Evolutionary conservation across 495 filamentous ascomycete species (phyloP), one percentile per base, ranked within the genome.

Genomic region (Aspergillus kassunensis): DNA sequence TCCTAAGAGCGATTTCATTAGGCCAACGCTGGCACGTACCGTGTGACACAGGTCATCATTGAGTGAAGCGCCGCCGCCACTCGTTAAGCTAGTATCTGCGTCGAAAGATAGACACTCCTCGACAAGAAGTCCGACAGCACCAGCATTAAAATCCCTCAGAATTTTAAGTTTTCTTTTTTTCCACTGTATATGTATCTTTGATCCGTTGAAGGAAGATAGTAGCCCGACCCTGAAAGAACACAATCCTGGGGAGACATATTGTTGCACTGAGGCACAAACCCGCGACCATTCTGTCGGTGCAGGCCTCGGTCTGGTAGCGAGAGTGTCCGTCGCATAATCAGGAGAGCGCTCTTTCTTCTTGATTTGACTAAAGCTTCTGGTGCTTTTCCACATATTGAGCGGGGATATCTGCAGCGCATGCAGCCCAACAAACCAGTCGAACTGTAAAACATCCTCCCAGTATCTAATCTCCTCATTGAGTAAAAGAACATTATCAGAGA

Each of bases 351-450:
- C 70, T 80, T 34, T 24, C 20, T 20, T 19, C 7, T 40, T 15
- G n/a, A 25, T 9, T 12, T 15, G 35, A n/a, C 23, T 16, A 23
- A 4, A 76, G 64, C 80, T 81, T 89, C 5, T 42, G 2, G 51
- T 36, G 12, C 10, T 52, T 19, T 67, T 63, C 80, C 84, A 91
- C 19, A 93, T 59, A 23, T 85, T 77, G 8, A 80, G 57, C 0
- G 93, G 93, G 1, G 83, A 87, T 2, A 84, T 95, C 62, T 98
- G 93, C 7, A 93, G 65, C 0, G 85, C 82, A 63, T 96, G 96
- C 1, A 95, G 54, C 18, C 80, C 82, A 45, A 84, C 88, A 56
- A 83, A 83, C 48, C 80, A 74, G 31, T 85, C 80, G 11, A 88
- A 91, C 1, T 80, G 78, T 35, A 93, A 67, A 1, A 96, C 77